Conservation (phyloP, 1,284 basidiomycete species). For the Pseudozyma sp. region DNA sequence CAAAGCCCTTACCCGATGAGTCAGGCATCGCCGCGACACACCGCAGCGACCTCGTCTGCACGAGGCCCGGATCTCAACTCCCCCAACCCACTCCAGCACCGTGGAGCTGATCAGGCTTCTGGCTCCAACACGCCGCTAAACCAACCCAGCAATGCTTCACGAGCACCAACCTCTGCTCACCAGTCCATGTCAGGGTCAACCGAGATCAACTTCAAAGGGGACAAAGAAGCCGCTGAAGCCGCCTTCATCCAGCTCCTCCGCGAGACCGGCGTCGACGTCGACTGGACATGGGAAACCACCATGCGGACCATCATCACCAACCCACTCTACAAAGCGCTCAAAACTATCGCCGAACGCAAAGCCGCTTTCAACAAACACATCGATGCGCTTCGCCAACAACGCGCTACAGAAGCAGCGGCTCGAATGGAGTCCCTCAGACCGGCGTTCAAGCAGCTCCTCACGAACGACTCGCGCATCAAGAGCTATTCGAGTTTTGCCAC, state of each 20-base stretch:
- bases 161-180: conserved; percentile 1
- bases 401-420: conserved; percentile 46
- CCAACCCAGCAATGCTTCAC: conserved; percentile 5
- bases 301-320: conserved; percentile 98
- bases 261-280: conserved; percentile 86
- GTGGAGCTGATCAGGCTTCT: conserved; percentile 5
- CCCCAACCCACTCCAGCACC: conserved; percentile 4
- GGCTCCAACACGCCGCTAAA: conserved; percentile 30
- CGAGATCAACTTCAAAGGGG: conserved; percentile 73
- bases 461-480: conserved; percentile 44
- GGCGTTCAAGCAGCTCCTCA: conserved; percentile 31
- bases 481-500: conserved; percentile 55
- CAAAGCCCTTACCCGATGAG: conserved; percentile 16
- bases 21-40: conserved; percentile 10
- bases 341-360: conserved; percentile 93
- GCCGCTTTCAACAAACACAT: conserved; percentile 74
- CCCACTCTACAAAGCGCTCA: conserved; percentile 93
- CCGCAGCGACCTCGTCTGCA: not conserved
- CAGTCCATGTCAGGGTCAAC: conserved; percentile 31
- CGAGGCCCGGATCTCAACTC: conserved; percentile 1
- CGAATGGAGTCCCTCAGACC: conserved; percentile 54
- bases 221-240: conserved; percentile 87
- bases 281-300: conserved; percentile 97
- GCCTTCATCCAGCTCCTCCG: conserved; percentile 90
- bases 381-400: conserved; percentile 53